Conservation (phyloP, 139 green algal genomes). For the Volvox reticuliferus region DNA sequence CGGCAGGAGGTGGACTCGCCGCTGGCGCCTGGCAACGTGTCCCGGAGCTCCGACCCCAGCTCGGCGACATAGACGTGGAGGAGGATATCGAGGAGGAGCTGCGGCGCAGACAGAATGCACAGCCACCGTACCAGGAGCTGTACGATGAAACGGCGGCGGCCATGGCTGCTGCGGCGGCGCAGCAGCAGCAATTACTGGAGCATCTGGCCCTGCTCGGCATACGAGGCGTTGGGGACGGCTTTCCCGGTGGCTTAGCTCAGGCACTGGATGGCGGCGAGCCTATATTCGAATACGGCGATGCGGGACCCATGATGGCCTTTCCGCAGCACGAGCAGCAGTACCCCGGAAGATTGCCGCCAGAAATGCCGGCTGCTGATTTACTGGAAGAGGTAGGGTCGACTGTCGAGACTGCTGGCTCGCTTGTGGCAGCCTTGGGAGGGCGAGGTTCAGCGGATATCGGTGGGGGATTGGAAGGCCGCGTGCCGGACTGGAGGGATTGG, state of each 20-base stretch:
- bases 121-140: neutral
- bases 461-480: too few species aligned
- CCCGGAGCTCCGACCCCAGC: neutral
- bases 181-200: neutral
- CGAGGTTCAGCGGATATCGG: too few species aligned
- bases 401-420: too few species aligned
- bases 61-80: neutral
- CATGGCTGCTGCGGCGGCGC: neutral
- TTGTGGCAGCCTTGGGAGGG: too few species aligned
- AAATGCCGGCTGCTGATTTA: neutral
- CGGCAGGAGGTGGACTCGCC: neutral
- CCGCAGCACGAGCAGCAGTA: neutral
- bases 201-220: neutral
- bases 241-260: neutral
- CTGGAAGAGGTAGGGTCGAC: too few species aligned
- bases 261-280: neutral
- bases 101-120: neutral
- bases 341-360: neutral
- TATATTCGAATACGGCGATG: too few species aligned
- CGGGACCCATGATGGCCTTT: neutral
- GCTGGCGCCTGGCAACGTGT: neutral
- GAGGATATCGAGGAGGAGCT: neutral
- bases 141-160: slow-evolving; percentile 9
- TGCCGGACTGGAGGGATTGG: too few species aligned
- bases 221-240: neutral